These are phyloP conservation scores for Lachancea waltii DNA, from an alignment of 805 yeast genomes.

Conservation along the genomic window DNA sequence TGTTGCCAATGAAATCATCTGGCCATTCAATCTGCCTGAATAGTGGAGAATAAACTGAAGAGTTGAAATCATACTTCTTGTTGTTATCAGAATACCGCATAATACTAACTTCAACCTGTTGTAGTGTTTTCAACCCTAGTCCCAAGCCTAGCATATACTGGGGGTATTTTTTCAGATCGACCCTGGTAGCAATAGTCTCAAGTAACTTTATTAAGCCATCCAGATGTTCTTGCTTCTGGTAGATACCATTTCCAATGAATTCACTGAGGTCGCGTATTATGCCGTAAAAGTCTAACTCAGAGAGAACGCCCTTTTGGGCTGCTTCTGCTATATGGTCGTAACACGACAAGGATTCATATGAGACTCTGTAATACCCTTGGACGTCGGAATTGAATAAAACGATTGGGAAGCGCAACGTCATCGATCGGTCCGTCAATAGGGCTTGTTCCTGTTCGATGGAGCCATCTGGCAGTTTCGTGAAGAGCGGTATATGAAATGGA, in stretches of 20 bases:
- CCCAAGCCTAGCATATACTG: constrained; percentile 25
- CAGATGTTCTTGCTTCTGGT: constrained; percentile 25
- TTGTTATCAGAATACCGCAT: constrained; percentile 10
- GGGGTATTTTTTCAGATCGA: constrained; percentile 15
- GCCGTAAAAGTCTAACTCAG: constrained; percentile 26
- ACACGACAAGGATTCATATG: constrained; percentile 35
- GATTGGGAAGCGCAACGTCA: constrained; percentile 16
- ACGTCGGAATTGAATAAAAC: constrained; percentile 19
- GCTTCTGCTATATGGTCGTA: constrained; percentile 23
- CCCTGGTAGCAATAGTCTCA: constrained; percentile 11
- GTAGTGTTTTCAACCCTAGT: constrained; percentile 24
- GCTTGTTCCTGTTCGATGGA: constrained; percentile 17
- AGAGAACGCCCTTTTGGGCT: constrained; percentile 17
- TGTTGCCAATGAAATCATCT: constrained; percentile 18
- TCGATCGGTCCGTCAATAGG: constrained; percentile 27
- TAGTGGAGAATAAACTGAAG: constrained; percentile 12
- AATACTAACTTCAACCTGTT: constrained; percentile 14
- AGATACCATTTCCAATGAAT: constrained; percentile 27
- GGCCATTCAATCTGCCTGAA: constrained; percentile 36
- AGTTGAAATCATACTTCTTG: background rate
- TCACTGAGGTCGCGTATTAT: constrained; percentile 32
- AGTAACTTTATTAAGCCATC: constrained; percentile 27
- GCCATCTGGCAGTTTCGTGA: constrained; percentile 18
- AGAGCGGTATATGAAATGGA: constrained; percentile 58
- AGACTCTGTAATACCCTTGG: constrained; percentile 43